These are phyloP conservation scores for Wallacemonas sp. DNA, from an alignment of 208 protist genomes.

Conservation along the genomic window DNA sequence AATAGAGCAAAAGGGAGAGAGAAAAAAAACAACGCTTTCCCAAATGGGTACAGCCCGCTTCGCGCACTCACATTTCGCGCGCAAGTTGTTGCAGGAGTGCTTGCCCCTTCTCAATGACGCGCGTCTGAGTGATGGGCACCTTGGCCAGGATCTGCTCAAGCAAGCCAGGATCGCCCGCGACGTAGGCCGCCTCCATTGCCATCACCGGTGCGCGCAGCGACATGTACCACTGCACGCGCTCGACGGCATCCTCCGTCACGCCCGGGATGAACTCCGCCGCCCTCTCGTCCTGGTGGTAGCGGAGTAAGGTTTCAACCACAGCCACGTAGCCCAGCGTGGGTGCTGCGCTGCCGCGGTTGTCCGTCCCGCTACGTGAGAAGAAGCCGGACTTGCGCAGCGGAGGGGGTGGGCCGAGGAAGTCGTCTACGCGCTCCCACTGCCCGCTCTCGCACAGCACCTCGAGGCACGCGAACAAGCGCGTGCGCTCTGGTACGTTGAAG, in stretches of 20 bases:
- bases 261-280: slow-evolving; percentile 42
- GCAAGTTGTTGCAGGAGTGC: background rate
- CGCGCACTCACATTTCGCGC: background rate
- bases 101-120: slow-evolving; percentile 6
- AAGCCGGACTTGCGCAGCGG: slow-evolving; percentile 29
- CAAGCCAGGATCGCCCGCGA: slow-evolving; percentile 25
- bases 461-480: slow-evolving; percentile 36
- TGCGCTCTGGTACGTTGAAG: slow-evolving; percentile 30
- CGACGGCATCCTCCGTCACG: slow-evolving; percentile 27
- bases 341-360: background rate
- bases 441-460: slow-evolving; percentile 33
- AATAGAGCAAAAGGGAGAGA: no score
- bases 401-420: slow-evolving; percentile 30
- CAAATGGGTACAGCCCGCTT: no score
- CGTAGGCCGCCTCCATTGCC: slow-evolving; percentile 53
- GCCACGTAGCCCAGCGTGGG: slow-evolving; percentile 30
- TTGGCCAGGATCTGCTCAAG: slow-evolving; percentile 51
- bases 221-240: slow-evolving; percentile 56
- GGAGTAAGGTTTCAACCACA: slow-evolving; percentile 35
- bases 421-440: slow-evolving; percentile 29
- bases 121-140: slow-evolving; percentile 8
- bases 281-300: slow-evolving; percentile 27
- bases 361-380: slow-evolving; percentile 14
- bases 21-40: no score
- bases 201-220: slow-evolving; percentile 31